Conservation (phyloP, 2,329 filamentous ascomycete genomes). For the Metarhizium robertsii region DNA sequence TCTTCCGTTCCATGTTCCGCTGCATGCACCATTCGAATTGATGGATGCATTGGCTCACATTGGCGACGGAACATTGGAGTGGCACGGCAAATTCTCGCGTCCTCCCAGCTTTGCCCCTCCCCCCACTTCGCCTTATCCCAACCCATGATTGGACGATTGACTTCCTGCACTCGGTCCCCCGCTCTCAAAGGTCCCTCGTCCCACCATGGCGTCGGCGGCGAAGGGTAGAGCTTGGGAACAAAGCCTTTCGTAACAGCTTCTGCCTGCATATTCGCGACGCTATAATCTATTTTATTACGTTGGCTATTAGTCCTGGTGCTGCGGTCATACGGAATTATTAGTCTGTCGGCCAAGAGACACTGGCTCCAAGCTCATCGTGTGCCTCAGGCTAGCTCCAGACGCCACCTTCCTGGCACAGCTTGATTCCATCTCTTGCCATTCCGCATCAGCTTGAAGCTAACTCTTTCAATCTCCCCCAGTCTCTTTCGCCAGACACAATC, state of each 20-base stretch:
- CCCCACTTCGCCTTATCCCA: not conserved
- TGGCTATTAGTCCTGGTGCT: not conserved
- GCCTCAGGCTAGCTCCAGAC: not conserved
- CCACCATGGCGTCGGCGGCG: not conserved
- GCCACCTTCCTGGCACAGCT: not conserved
- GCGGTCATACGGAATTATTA: not conserved
- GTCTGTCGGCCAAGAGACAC: not conserved
- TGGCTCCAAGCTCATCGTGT: not conserved
- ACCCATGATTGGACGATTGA: not conserved
- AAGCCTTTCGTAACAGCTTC: not conserved
- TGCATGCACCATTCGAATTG: not conserved
- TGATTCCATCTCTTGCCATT: not conserved
- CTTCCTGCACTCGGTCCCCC: not conserved
- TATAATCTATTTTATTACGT: not conserved
- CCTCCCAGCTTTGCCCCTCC: not conserved
- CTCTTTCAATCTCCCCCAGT: conserved; percentile 7
- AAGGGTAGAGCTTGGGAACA: not conserved
- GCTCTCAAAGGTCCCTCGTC: not conserved
- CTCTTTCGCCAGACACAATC: conserved; percentile 16
- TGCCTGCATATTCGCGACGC: not conserved
- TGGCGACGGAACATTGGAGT: not conserved
- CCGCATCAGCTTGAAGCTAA: not conserved
- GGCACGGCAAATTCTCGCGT: too few relatives aligned
- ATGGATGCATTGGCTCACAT: too few relatives aligned
- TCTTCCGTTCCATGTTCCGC: not conserved